Base-by-base conservation (phyloP, 805 yeast genomes). In the Soucietia sequanensis region DNA sequence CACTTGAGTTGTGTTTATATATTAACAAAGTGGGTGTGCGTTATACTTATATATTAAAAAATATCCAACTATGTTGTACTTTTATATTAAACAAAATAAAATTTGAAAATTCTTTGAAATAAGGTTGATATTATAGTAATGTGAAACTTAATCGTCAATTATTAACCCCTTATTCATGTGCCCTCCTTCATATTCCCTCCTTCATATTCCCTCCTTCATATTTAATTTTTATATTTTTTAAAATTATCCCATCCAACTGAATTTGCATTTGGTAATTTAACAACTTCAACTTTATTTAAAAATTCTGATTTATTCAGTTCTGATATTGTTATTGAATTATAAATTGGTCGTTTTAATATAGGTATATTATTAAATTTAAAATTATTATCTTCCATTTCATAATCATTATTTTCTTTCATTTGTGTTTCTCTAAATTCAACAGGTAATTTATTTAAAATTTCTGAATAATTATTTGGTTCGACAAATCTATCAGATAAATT, bases 241-340 rank as follows among this genome's bases (percentile, higher is more conserved):
- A 68, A 44, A 38, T 68, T 68, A 36, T 65, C 73, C 74, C 74
- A 68, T 3, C 65, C 74, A 27, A 68, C 35, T 10, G 62, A 47
- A 39, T 68, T 68, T 24, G 69, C 61, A 44, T 68, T 68, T 2
- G 74, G 74, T 26, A 68, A 54, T 46, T 65, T 66, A 12, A 68
- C 46, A 10, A 68, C 52, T 39, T 68, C 74, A 22, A 66, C 47
- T 40, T 58, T 62, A 31, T 58, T 63, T 32, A 65, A 51, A 8
- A 53, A 31, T 30, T 64, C 65, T 0, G 71, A 62, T 28, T 60
- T 57, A 14, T 42, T 41, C 6, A 43, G 35, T 32, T 64, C 68
- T 1, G 67, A 55, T 34, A 52, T 52, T 14, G 58, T 44, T 3
- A 61, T 49, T 17, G 56, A 43, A 34, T 56, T 56, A 24, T 64